A percentile compares a stretch with the other conserved stretches of the same genome.
Conservation (phyloP, 495 filamentous ascomycete genomes). For the Neurospora terricola region DNA sequence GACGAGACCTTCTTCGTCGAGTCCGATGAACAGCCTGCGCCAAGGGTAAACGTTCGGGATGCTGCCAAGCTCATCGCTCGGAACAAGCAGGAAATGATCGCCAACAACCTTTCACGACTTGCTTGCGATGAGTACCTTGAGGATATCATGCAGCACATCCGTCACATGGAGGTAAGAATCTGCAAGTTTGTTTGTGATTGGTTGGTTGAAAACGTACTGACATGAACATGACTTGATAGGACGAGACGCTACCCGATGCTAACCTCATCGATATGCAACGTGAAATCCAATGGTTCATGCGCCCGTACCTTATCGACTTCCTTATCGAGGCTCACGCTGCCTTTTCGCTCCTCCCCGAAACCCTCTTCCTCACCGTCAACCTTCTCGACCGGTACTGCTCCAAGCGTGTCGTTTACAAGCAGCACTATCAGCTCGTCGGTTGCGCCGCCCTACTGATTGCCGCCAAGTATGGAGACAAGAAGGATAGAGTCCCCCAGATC, state of each 20-base stretch:
- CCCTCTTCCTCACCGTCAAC: constrained; percentile 91
- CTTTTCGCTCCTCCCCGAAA: constrained; percentile 89
- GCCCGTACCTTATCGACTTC: constrained; percentile 96
- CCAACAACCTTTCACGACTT: constrained; percentile 72
- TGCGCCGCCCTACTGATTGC: constrained; percentile 94
- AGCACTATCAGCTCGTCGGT: constrained; percentile 95
- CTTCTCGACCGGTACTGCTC: constrained; percentile 97
- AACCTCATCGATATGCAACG: constrained; percentile 97
- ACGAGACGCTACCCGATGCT: constrained; percentile 85
- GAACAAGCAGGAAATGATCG: constrained; percentile 72
- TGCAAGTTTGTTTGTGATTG: neutral
- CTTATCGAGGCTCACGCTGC: constrained; percentile 93
- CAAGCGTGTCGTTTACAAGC: constrained; percentile 96
- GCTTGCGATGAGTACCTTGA: constrained; percentile 84
- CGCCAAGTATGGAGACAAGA: constrained; percentile 97
- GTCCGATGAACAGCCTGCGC: constrained; percentile 47
- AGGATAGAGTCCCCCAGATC: constrained; percentile 92
- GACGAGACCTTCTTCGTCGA: constrained; percentile 80
- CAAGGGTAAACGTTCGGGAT: constrained; percentile 50
- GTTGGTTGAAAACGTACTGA: constrained; percentile 3
- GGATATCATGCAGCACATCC: constrained; percentile 86
- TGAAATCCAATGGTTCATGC: constrained; percentile 99
- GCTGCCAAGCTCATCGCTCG: constrained; percentile 62
- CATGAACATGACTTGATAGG: constrained; percentile 34
- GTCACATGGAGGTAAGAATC: constrained; percentile 80